Evolutionary conservation across 2,329 filamentous ascomycete species (phyloP), one percentile per base, ranked within the genome.

Genomic region (Colletotrichum melonis): DNA sequence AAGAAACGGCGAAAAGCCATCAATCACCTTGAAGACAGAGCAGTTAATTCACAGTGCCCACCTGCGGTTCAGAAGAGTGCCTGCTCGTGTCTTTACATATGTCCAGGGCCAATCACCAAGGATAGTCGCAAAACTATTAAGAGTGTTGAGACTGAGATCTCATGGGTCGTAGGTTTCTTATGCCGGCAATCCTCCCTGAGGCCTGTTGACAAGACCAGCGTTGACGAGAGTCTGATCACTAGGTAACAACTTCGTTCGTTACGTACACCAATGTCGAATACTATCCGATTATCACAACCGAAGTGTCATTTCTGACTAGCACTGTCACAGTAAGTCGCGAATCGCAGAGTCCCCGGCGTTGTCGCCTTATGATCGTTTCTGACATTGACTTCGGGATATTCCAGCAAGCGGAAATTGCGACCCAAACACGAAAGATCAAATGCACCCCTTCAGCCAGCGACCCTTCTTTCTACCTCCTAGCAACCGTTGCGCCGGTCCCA

Each of bases 81-180:
- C 3, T 67, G 63, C 63, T n/a, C 52, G 52, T 67, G 63, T 46
- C 63, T 67, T 2, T 30, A 58, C 52, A 46, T 24, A 4, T 67
- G 54, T n/a, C 54, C 63, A 22, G 28, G 28, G 4, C 28, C 42
- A 22, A 16, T 67, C 11, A 67, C 35, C 14, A 38, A 46, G 5
- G 54, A 67, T 54, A 26, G 28, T 19, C 63, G 63, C 14, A 67
- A 58, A 24, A 30, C 30, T 16, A 32, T 67, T 4, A 67, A 38
- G 54, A 57, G 30, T 24, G 12, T 57, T n/a, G 63, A 67, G 38
- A 63, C 14, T 5, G 59, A 26, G 12, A 30, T 26, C 28, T 7
- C 19, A 8, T 35, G 19, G 12, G 3, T n/a, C 11, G 57, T 60
- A 38, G 16, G 32, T 24, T 60, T 11, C n/a, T 19, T 16, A 46